phyloP scores from a whole-genome alignment of 2,329 filamentous ascomycete genomes.

The Penicillium aurantiogriseum region DNA sequence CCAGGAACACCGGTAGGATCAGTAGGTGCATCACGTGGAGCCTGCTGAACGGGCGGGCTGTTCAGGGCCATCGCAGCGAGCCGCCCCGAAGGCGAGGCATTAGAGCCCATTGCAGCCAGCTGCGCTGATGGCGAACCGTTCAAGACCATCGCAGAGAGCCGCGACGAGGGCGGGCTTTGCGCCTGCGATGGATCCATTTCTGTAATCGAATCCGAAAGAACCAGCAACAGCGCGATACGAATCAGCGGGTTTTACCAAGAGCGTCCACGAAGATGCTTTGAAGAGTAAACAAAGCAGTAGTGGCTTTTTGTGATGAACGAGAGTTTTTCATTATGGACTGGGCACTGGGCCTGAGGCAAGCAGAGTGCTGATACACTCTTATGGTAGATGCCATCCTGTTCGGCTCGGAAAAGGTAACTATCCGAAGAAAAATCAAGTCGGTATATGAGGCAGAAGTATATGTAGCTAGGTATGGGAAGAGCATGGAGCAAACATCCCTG shows the following conservation, averaged over 20 bases:
- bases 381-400: background rate
- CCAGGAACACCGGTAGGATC: too few relatives aligned
- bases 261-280: background rate
- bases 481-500: background rate
- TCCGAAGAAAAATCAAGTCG: too few relatives aligned
- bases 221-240: background rate
- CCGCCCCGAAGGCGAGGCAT: background rate
- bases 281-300: background rate
- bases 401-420: too few relatives aligned
- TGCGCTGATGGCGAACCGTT: background rate
- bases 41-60: too few relatives aligned
- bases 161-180: background rate
- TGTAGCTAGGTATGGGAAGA: too few relatives aligned
- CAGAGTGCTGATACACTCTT: background rate
- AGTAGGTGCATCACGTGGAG: background rate
- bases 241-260: background rate
- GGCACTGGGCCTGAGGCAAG: background rate
- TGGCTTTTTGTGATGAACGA: background rate
- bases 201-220: background rate
- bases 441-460: too few relatives aligned
- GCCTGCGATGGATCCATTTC: background rate
- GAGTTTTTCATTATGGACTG: too few relatives aligned
- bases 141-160: background rate
- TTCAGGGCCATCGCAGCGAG: background rate
- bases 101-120: background rate